Percentiles rank a stretch among this genome's conserved stretches.
phyloP scores from a whole-genome alignment of 225 moss, liverwort and hornwort genomes.

The Pseudisothecium myosuroides region DNA sequence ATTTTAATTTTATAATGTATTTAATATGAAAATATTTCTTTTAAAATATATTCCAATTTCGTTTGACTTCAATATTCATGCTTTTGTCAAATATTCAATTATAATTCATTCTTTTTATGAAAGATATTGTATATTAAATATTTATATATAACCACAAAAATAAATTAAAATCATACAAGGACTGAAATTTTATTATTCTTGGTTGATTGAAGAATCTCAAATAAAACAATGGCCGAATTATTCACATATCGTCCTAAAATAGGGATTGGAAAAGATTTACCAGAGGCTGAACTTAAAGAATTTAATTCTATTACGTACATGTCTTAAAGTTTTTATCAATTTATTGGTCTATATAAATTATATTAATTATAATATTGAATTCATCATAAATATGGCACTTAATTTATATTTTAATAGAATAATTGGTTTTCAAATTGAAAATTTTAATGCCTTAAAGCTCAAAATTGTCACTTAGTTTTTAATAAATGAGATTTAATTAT shows the following conservation, averaged over 20 bases:
- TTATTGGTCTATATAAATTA: not conserved
- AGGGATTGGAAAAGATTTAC: conserved; percentile 27
- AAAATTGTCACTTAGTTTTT: not conserved
- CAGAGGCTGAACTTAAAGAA: conserved; percentile 24
- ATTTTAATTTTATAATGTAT: too few species aligned
- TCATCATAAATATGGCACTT: too few species aligned
- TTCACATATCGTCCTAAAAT: conserved; percentile 6
- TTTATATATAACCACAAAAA: not conserved
- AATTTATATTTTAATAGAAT: too few species aligned
- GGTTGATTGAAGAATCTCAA: not conserved
- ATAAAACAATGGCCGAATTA: not conserved
- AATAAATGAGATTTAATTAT: too few species aligned
- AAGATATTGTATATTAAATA: not conserved
- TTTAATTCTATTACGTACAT: conserved; percentile 36
- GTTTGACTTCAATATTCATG: not conserved
- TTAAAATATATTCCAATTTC: not conserved
- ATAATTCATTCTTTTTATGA: too few species aligned
- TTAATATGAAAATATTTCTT: not conserved
- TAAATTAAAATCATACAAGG: too few species aligned
- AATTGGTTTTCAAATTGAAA: not conserved
- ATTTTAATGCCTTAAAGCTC: not conserved
- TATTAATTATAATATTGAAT: too few species aligned
- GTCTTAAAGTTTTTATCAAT: not conserved
- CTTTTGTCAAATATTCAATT: not conserved
- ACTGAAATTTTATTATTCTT: not conserved